Conservation (phyloP, 2,329 filamentous ascomycete species). For the Ceratocystis diversiconidia region DNA sequence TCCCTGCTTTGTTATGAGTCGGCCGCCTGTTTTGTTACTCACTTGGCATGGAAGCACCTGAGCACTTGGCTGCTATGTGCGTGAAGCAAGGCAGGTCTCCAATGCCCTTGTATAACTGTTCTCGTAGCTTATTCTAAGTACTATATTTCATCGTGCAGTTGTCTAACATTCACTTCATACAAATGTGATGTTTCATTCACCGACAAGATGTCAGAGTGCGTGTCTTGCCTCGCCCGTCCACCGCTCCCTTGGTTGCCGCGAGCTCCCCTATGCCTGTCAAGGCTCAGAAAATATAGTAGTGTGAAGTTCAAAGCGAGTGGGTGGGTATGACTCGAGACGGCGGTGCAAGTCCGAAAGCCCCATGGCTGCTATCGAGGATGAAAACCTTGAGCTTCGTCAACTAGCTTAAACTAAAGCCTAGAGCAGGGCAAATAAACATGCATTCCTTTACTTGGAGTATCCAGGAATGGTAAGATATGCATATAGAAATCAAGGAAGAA, state of each 20-base stretch:
- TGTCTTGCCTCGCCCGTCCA: neutral
- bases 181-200: neutral
- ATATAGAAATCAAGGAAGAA: neutral
- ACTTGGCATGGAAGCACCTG: neutral
- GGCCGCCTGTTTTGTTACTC: neutral
- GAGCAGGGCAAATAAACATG: neutral
- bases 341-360: slow-evolving; percentile 15
- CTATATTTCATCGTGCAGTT: neutral
- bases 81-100: neutral
- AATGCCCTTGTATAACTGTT: neutral
- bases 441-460: neutral
- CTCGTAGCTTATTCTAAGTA: neutral
- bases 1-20: slow-evolving; percentile 10
- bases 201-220: neutral
- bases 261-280: neutral
- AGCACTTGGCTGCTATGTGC: neutral
- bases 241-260: neutral
- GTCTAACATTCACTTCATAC: neutral
- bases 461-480: neutral
- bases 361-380: neutral
- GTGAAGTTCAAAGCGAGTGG: neutral
- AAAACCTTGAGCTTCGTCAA: neutral
- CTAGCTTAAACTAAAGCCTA: neutral
- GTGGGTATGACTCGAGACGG: slow-evolving; percentile 16
- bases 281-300: neutral